Conservation (phyloP, 139 green algal species). For the Closterium sp. region DNA sequence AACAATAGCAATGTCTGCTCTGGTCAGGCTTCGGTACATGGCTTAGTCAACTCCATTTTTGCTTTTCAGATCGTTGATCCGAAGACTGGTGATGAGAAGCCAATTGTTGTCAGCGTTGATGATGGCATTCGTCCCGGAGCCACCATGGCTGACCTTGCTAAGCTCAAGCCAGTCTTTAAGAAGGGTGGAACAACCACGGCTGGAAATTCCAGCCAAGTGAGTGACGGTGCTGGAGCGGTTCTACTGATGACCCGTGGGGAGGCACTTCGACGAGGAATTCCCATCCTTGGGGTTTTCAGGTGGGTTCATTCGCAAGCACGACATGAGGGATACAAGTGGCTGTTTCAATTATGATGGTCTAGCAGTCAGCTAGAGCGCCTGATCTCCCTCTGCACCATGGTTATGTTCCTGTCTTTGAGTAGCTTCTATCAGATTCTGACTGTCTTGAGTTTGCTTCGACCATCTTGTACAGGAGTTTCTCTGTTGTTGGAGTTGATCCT, state of each 20-base stretch:
- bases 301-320: neutral
- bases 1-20: neutral
- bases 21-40: neutral
- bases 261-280: conserved; percentile 75
- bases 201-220: conserved; percentile 78
- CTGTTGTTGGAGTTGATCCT: conserved; percentile 89
- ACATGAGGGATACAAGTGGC: too few species aligned
- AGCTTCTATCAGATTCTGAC: neutral
- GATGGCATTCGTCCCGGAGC: conserved; percentile 85
- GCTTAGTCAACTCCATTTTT: neutral
- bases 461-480: conserved; percentile 60
- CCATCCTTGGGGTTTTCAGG: conserved; percentile 90
- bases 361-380: neutral
- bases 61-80: conserved; percentile 57
- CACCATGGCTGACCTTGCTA: conserved; percentile 67
- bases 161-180: conserved; percentile 89
- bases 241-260: conserved; percentile 92
- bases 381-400: neutral
- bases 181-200: conserved; percentile 90
- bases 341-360: too few species aligned
- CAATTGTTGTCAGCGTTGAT: conserved; percentile 76
- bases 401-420: too few species aligned
- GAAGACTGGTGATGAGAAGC: conserved; percentile 75
- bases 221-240: conserved; percentile 85
- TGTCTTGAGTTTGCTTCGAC: neutral